Conservation (phyloP, 2,329 filamentous ascomycete species). For the Fusarium fujikuroi region DNA sequence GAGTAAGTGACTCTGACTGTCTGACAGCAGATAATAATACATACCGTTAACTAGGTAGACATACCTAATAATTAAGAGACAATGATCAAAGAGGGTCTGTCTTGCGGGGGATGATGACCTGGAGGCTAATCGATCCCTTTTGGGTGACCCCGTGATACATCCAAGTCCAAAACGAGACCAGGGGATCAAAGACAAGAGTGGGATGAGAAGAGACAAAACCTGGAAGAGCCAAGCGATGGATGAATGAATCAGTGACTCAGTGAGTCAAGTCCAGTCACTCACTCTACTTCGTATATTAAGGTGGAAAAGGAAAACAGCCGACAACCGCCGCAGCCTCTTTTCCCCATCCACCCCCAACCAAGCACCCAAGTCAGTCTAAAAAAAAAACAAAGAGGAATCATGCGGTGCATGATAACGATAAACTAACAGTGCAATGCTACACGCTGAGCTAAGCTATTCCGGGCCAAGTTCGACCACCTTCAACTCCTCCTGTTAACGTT, state of each 20-base stretch:
- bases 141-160: conserved; percentile 37
- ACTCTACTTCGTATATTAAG: background rate
- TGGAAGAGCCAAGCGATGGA: conserved; percentile 3
- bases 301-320: conserved; percentile 13
- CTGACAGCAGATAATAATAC: background rate
- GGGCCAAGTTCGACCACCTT: conserved; percentile 3
- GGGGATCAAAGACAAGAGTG: conserved; percentile 9
- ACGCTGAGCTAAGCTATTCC: conserved; percentile 16
- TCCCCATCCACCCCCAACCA: background rate
- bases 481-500: conserved; percentile 6
- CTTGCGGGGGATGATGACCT: conserved; percentile 18
- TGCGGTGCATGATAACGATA: conserved; percentile 18
- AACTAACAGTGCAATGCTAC: background rate
- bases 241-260: background rate
- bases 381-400: background rate
- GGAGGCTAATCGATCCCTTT: conserved; percentile 23
- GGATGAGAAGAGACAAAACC: conserved; percentile 6
- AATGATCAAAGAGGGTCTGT: conserved; percentile 3
- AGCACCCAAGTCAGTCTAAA: background rate
- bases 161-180: conserved; percentile 1
- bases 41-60: no score
- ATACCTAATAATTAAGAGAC: background rate
- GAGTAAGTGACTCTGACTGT: background rate
- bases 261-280: conserved; percentile 15
- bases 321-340: conserved; percentile 22